Percentiles rank a stretch among this genome's conserved stretches.
These are phyloP conservation scores for Fagus crenata DNA, from an alignment of 306 rosid genomes.

Conservation along the genomic window DNA sequence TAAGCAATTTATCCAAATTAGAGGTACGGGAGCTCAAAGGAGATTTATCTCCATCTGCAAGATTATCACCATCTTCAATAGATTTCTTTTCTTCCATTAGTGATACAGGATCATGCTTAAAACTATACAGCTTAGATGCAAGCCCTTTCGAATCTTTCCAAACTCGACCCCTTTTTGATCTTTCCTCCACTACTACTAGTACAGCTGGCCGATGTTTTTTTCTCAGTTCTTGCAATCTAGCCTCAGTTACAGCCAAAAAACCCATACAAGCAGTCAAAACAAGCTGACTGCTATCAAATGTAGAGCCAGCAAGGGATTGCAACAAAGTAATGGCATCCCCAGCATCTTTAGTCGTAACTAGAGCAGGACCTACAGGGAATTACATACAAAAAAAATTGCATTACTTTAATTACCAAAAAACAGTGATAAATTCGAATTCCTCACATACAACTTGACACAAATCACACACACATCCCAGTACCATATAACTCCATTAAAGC, in stretches of 20 bases:
- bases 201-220: constrained; percentile 75
- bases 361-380: constrained; percentile 64
- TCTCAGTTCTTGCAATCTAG: constrained; percentile 70
- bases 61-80: constrained; percentile 39
- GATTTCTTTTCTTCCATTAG: constrained; percentile 46
- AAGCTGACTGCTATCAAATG: constrained; percentile 97
- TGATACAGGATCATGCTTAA: constrained; percentile 64
- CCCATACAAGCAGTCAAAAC: constrained; percentile 96
- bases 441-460: constrained; percentile 3
- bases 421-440: constrained; percentile 20
- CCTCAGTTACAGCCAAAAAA: constrained; percentile 76
- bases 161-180: constrained; percentile 58
- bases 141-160: constrained; percentile 88
- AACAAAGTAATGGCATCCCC: constrained; percentile 83
- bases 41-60: constrained; percentile 33
- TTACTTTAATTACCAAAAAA: constrained; percentile 13
- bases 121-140: constrained; percentile 85
- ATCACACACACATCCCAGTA: constrained; percentile 37
- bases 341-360: constrained; percentile 88
- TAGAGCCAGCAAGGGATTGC: constrained; percentile 84
- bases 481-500: constrained; percentile 95
- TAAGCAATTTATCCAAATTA: constrained; percentile 57
- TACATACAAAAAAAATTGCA: constrained; percentile 1
- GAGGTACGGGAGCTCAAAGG: constrained; percentile 39
- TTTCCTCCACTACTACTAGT: constrained; percentile 64